Evolutionary conservation across 2,329 filamentous ascomycete species (phyloP), one percentile per base, ranked within the genome.

Genomic region (Cercospora sp.): DNA sequence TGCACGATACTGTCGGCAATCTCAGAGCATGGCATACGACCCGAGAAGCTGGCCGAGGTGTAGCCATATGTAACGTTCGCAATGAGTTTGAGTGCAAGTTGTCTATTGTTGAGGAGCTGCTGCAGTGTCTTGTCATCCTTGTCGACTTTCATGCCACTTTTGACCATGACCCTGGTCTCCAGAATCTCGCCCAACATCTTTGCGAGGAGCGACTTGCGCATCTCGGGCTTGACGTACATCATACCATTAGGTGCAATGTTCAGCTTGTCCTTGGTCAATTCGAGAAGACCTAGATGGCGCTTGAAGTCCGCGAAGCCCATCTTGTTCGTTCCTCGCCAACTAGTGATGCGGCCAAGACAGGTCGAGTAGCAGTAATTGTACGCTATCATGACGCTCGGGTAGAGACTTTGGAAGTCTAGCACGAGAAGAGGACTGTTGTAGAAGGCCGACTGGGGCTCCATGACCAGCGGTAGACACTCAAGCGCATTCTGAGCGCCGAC

Each of bases 301-400:
- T 90, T 85, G 80, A 96, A 98, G 69, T 97, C 90, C 30, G 89
- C 89, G 77, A 98, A 97, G 0, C 95, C 95, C 90, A 99, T 93
- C 80, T 98, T 97, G 82, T 93, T 94, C 31, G 87, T 89, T 2
- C 93, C 94, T n/a, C 93, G 88, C 94, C 94, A 97, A 73, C 89
- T 88, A 30, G 89, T 87, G 45, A 97, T 89, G 31, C 95, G 88
- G 0, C 95, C 95, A 0, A 98, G 84, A 73, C 94, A 99, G 0
- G 95, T 99, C 0, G 95, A 98, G 77, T 99, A 99, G 81, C 95
- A 99, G 77, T 97, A 95, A 76, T 99, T 99, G 82, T 99, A 98
- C 0, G 95, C 95, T 76, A 99, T 98, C 93, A 99, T 97, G 68
- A 98, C 90, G 79, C 94, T 97, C 0, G 95, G 95, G 73, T 99